These are phyloP conservation scores for Wickerhamomyces ciferrii DNA, from an alignment of 805 yeast species.

Conservation along the genomic window DNA sequence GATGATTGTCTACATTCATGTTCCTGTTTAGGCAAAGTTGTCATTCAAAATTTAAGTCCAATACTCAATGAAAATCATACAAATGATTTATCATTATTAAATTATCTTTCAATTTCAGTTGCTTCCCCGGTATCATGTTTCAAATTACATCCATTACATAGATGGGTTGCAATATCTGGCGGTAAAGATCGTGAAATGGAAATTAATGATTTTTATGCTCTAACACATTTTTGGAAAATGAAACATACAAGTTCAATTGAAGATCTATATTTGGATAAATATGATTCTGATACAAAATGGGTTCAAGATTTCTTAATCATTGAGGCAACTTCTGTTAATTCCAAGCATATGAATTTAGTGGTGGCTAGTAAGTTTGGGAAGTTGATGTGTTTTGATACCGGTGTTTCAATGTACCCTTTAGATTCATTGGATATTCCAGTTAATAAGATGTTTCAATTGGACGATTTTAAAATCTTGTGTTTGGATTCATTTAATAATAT, in stretches of 20 bases:
- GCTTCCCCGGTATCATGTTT: neutral
- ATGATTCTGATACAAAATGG: neutral
- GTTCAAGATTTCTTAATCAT: neutral
- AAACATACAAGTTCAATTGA: neutral
- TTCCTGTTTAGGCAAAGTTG: neutral
- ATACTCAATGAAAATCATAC: neutral
- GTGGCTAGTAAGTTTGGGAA: neutral
- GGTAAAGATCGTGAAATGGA: neutral
- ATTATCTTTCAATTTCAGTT: neutral
- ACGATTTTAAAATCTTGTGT: neutral
- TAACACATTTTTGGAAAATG: neutral
- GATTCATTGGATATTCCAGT: neutral
- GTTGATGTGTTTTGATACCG: neutral
- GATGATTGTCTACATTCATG: neutral
- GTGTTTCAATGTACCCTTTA: neutral
- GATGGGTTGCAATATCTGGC: neutral
- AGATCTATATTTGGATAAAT: neutral
- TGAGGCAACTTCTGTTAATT: neutral
- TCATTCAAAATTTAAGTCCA: neutral
- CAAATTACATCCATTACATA: neutral
- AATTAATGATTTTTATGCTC: neutral
- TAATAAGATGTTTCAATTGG: neutral
- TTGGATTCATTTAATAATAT: neutral
- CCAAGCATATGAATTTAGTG: neutral
- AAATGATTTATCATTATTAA: neutral